Conservation (phyloP, 345 rosid species). For the Linum tenue region DNA sequence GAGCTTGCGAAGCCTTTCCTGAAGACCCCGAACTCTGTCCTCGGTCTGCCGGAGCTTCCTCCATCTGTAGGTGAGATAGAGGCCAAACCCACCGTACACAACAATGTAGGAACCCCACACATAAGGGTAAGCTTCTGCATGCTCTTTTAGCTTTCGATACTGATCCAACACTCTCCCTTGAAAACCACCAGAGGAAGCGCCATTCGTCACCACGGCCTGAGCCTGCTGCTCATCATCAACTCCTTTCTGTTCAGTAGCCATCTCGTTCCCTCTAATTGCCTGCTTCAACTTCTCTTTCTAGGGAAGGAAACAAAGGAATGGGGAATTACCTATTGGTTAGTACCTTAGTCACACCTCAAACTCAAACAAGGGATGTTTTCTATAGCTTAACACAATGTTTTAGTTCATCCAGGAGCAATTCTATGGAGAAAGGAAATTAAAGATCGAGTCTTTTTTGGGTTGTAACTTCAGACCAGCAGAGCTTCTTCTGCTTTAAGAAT, state of each 20-base stretch:
- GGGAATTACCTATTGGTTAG: too few relatives aligned
- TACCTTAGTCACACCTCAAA: too few relatives aligned
- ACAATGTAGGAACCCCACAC: slow-evolving; percentile 85
- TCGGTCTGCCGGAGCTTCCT: slow-evolving; percentile 80
- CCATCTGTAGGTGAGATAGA: slow-evolving; percentile 71
- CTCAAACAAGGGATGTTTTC: too few relatives aligned
- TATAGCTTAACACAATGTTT: too few relatives aligned
- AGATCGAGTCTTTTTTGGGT: too few relatives aligned
- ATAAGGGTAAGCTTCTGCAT: slow-evolving; percentile 72
- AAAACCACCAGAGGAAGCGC: slow-evolving; percentile 28
- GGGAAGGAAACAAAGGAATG: too few relatives aligned
- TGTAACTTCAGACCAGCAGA: too few relatives aligned
- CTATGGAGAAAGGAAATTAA: too few relatives aligned
- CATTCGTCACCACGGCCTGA: slow-evolving; percentile 10
- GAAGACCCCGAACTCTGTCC: slow-evolving; percentile 77
- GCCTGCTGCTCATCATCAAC: slow-evolving; percentile 24
- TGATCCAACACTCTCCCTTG: slow-evolving; percentile 34
- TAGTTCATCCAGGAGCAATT: too few relatives aligned
- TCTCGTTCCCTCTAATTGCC: background rate
- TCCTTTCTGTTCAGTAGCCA: slow-evolving; percentile 31
- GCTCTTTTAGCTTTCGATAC: slow-evolving; percentile 54
- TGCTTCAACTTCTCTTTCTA: too few relatives aligned
- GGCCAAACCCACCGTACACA: slow-evolving; percentile 73
- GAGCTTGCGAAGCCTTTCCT: slow-evolving; percentile 46
- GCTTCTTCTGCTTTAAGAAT: too few relatives aligned